phyloP scores from a whole-genome alignment of 345 rosid species.

The Physaria fendleri region DNA sequence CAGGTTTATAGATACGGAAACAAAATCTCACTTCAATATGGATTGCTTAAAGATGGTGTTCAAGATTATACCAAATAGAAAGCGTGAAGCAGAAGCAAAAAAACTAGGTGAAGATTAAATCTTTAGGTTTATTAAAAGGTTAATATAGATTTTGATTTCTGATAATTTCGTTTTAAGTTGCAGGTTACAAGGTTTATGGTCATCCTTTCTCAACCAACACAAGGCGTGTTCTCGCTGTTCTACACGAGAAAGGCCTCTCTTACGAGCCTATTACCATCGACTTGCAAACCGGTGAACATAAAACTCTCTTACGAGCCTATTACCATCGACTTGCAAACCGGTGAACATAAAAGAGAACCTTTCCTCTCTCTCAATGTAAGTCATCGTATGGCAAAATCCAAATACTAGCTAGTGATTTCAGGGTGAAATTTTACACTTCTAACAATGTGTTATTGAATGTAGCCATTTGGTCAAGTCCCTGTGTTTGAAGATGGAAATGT shows the following conservation, averaged over 20 bases:
- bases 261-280: conserved; percentile 46
- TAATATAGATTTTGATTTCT: too few species aligned
- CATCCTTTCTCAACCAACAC: conserved; percentile 35
- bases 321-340: conserved; percentile 11
- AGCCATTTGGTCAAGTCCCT: conserved; percentile 43
- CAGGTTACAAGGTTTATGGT: conserved; percentile 41
- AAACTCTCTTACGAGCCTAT: conserved; percentile 14
- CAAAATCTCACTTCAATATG: too few species aligned
- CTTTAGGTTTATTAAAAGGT: too few species aligned
- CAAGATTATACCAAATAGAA: too few species aligned
- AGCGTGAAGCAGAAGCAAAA: too few species aligned
- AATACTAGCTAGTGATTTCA: neutral
- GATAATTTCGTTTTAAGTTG: too few species aligned
- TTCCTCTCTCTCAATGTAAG: conserved; percentile 50
- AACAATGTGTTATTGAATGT: conserved; percentile 20
- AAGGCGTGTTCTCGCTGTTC: conserved; percentile 41
- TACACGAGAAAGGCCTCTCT: conserved; percentile 50
- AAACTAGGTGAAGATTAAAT: too few species aligned
- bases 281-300: conserved; percentile 39
- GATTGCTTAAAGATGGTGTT: too few species aligned
- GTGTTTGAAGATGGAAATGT: conserved; percentile 40
- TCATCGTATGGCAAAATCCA: neutral
- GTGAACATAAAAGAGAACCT: conserved; percentile 47
- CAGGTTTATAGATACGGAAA: too few species aligned
- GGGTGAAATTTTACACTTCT: neutral